Evolutionary conservation across 106 monocot species (phyloP), one percentile per base, ranked within the genome.

Genomic region (Apostasia ramifera): DNA sequence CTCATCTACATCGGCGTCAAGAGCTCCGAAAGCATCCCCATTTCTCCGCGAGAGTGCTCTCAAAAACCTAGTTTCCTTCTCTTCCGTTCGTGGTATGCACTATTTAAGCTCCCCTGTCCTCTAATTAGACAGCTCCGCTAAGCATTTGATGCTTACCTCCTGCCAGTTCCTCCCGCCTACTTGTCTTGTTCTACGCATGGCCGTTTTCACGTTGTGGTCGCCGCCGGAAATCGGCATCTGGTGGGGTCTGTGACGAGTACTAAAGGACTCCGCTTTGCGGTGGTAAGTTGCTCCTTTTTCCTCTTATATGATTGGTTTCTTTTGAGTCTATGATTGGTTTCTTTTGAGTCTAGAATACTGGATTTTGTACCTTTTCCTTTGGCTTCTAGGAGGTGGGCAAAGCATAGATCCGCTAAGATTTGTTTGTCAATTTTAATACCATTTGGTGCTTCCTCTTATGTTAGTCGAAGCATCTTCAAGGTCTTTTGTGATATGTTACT

Each of bases 191-290:
- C 46, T 43, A 72, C 67, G 58, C 72, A 72, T 54, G 64, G 61
- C 55, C 78, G 58, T 12, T 40, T 3, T 6, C 41, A 66, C 3
- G 40, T 43, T 44, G 59, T 54, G 37, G 58, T 66, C 9, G 60
- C 72, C 5, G 58, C 72, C 0, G 78, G 67, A 2, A 38, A 66
- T 72, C 65, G 53, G 53, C 72, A 72, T 47, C 53, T 78, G 47
- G 44, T 78, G 26, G 78, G 78, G 42, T 78, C 78, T 8, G 40
- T 78, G 51, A 67, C 72, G 44, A 66, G 67, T 48, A 59, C 67
- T 8, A 66, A 78, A 49, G 78, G 78, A 1, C 51, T 78, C 6
- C 41, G 66, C 43, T 78, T 78, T 53, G 78, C 78, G 2, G 67
- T 78, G 66, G 78, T 78, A 14, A 78, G 66, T 8, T 26, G 2